phyloP scores from a whole-genome alignment of 1,139 yeast genomes.

The Hyphopichia buzzinii region DNA sequence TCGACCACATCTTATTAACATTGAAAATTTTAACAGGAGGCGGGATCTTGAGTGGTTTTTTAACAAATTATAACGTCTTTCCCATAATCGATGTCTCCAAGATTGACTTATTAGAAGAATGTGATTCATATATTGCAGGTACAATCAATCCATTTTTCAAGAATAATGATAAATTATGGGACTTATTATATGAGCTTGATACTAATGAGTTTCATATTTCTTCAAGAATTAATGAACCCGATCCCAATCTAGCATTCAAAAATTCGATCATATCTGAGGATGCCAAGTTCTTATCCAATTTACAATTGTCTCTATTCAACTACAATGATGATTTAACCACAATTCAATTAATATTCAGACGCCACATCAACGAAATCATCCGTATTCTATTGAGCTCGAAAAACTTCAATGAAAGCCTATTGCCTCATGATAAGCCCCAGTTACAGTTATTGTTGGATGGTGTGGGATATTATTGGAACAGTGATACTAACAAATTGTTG shows the following conservation, averaged over 20 bases:
- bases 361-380: slow-evolving; percentile 47
- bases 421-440: slow-evolving; percentile 19
- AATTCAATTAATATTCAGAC: slow-evolving; percentile 43
- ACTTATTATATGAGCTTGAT: slow-evolving; percentile 57
- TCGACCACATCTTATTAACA: slow-evolving; percentile 53
- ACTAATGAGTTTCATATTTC: slow-evolving; percentile 41
- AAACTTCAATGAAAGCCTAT: slow-evolving; percentile 26
- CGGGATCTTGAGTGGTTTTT: slow-evolving; percentile 53
- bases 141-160: slow-evolving; percentile 68
- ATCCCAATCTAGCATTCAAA: slow-evolving; percentile 13
- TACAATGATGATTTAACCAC: slow-evolving; percentile 51
- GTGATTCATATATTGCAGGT: slow-evolving; percentile 61
- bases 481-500: slow-evolving; percentile 39
- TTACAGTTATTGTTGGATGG: slow-evolving; percentile 39
- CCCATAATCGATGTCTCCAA: slow-evolving; percentile 65
- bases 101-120: slow-evolving; percentile 51
- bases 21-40: slow-evolving; percentile 58
- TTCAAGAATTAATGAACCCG: slow-evolving; percentile 15
- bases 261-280: slow-evolving; percentile 47
- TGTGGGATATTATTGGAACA: slow-evolving; percentile 44
- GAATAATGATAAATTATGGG: slow-evolving; percentile 57
- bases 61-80: slow-evolving; percentile 48
- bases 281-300: slow-evolving; percentile 44
- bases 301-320: slow-evolving; percentile 43
- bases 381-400: slow-evolving; percentile 41